These are phyloP conservation scores for Immersiporthe knoxdaviesiana DNA, from an alignment of 2,329 filamentous ascomycete genomes.

Conservation along the genomic window DNA sequence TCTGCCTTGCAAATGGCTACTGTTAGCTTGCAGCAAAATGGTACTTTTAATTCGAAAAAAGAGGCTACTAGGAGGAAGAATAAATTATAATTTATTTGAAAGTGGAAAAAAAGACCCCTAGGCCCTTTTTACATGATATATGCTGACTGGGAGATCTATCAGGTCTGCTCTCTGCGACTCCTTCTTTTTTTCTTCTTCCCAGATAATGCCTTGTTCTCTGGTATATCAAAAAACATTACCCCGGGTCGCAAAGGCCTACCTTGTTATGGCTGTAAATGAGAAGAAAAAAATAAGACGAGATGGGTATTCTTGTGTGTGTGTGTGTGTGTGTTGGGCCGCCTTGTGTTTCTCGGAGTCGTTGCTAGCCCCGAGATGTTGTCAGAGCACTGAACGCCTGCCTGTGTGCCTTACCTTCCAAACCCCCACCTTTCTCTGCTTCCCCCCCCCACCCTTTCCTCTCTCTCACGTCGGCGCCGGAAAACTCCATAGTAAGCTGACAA, in stretches of 20 bases:
- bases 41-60: no score
- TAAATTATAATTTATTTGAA: neutral
- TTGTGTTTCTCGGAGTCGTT: neutral
- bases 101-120: neutral
- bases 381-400: conserved; percentile 6
- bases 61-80: no score
- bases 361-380: neutral
- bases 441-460: neutral
- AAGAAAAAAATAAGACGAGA: conserved; percentile 13
- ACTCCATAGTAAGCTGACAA: conserved; percentile 15
- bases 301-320: conserved; percentile 19
- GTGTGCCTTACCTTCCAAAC: conserved; percentile 3
- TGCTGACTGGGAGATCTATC: conserved; percentile 27
- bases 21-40: neutral
- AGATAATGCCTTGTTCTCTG: neutral
- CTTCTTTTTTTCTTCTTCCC: neutral
- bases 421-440: no score
- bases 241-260: neutral
- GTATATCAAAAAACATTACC: conserved; percentile 19
- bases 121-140: neutral
- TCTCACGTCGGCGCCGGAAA: no score
- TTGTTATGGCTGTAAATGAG: neutral
- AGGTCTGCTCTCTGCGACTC: conserved; percentile 17
- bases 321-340: no score
- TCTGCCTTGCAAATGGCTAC: neutral